Percentiles rank a stretch among this genome's conserved stretches.
Conservation (phyloP, 164 flowering plant species). For the Vitis vinifera region ASM3070453v1 NC_081813.1:597001-597500, state of each 20-base stretch:
- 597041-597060: conserved; percentile 53
- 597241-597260: background rate
- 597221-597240: background rate
- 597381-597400: background rate
- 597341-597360: conserved; percentile 18
- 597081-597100: conserved; percentile 30
- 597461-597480: too few species aligned
- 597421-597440: background rate
- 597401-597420: background rate
- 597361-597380: conserved; percentile 5
- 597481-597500: too few species aligned
- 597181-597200: conserved; percentile 86
- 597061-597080: conserved; percentile 58
- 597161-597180: conserved; percentile 41
- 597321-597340: conserved; percentile 84
- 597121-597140: conserved; percentile 25
- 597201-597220: conserved; percentile 6
- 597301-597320: conserved; percentile 62
- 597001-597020: conserved; percentile 34
- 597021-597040: conserved; percentile 38
- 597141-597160: conserved; percentile 55
- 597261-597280: background rate
- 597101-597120: conserved; percentile 42
- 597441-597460: background rate
- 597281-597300: conserved; percentile 52